Conservation (phyloP, 257 asterid species). For the Solanum pimpinellifolium region DNA sequence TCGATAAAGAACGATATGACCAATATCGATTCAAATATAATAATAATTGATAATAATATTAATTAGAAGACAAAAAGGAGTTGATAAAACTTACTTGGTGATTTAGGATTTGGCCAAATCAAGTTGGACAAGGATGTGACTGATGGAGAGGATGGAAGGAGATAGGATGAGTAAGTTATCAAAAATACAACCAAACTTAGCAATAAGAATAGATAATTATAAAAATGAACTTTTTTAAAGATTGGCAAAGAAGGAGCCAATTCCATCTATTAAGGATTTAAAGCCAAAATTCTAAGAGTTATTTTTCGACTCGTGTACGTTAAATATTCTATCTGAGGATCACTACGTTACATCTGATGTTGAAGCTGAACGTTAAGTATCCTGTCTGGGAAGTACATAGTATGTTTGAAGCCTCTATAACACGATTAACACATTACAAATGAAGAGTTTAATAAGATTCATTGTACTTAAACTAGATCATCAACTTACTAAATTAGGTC, state of each 20-base stretch:
- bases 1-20: neutral
- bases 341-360: accelerated
- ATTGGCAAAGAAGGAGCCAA: conserved; percentile 22
- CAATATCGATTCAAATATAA: neutral
- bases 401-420: neutral
- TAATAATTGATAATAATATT: neutral
- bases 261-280: neutral
- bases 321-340: too few species aligned
- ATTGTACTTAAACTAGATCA: neutral
- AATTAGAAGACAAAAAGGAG: neutral
- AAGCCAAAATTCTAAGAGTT: neutral
- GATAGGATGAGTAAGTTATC: conserved; percentile 9
- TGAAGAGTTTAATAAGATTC: neutral
- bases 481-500: neutral
- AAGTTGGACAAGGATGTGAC: conserved; percentile 25
- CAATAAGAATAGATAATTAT: conserved; percentile 29
- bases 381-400: neutral
- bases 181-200: conserved; percentile 42
- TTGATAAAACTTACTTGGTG: conserved; percentile 5
- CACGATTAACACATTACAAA: neutral
- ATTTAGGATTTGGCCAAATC: conserved; percentile 4
- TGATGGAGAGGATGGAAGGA: conserved; percentile 31
- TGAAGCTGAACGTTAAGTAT: neutral
- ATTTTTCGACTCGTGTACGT: neutral
- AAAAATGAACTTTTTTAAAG: conserved; percentile 35